Base-by-base conservation (phyloP, 1,284 basidiomycete genomes). In the Cutaneotrichosporon sp. region DNA sequence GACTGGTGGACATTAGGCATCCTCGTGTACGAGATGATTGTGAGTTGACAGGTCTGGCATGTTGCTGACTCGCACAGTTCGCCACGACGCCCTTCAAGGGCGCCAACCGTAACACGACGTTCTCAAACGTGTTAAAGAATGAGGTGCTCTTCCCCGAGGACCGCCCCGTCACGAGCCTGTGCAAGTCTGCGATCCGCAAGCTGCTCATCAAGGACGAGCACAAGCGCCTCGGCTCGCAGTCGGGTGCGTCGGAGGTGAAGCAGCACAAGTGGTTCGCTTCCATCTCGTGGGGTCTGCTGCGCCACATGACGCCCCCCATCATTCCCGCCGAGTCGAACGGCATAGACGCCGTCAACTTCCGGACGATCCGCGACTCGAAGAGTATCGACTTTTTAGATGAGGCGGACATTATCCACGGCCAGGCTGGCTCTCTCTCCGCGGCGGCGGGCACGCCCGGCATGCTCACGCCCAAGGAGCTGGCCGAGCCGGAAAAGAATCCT, bases 1-100 rank as follows among this genome's bases (percentile, higher is more conserved):
- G 97, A 99, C 81, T 99, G 95, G 95, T 98, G 93, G 97, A 99
- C 95, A 34, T 83, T 97, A 55, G 97, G 97, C 43, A 99, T 99
- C 72, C 85, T 99, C 72, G 93, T 99, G 72, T 97, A 95, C 82
- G 97, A 99, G 83, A 99, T 99, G 97, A 97, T 99, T 81, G 92
- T 95, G 83, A 84, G 92, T 89, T 16, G 18, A 63, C 9, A 7
- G n/a, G 29, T n/a, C 33, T 1, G 22, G 11, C 3, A 29, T n/a
- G 11, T 13, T 43, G 50, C 67, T 70, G 58, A 65, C 56, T 3
- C 16, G 20, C 79, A 13, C 38, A 95, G 92, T 97, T 90, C 79
- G 95, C 93, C 38, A 97, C 93, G 56, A 99, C 97, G 58, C 97
- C 97, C 36, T 99, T 99, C 89, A 99, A 99, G 82, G 97, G 95